A percentile compares a stretch with the other conserved stretches of the same genome.
Conservation (phyloP, 2,329 filamentous ascomycete species). For the Diaporthe citri region DNA sequence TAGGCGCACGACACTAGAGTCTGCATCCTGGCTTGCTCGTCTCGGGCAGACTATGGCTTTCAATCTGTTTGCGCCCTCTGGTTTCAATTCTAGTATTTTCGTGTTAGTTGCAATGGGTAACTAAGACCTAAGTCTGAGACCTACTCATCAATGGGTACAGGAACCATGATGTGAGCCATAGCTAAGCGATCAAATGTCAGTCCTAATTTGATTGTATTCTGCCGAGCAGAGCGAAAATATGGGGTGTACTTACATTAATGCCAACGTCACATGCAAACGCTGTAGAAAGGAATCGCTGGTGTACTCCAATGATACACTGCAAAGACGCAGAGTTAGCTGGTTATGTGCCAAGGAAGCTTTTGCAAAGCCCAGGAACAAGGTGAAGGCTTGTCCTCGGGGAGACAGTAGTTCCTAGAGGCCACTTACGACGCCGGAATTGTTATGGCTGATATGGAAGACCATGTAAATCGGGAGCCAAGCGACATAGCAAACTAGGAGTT, state of each 20-base stretch:
- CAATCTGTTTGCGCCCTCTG: background rate
- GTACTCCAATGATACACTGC: constrained; percentile 4
- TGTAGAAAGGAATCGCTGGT: background rate
- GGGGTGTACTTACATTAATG: background rate
- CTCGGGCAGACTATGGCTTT: constrained; percentile 3
- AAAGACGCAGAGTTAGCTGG: background rate
- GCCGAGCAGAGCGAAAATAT: background rate
- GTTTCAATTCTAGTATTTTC: constrained; percentile 3
- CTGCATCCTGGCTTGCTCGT: constrained; percentile 1
- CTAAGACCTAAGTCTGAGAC: background rate
- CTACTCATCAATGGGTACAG: constrained; percentile 9
- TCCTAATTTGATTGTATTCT: background rate
- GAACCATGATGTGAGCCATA: constrained; percentile 12
- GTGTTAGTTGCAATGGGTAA: background rate
- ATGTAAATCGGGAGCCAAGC: background rate
- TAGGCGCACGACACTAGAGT: constrained; percentile 3
- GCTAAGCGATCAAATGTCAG: background rate
- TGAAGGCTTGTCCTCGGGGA: background rate
- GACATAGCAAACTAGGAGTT: background rate
- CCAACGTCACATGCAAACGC: background rate
- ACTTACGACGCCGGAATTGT: constrained; percentile 13
- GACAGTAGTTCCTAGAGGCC: background rate
- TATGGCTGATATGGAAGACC: background rate
- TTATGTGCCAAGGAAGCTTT: background rate
- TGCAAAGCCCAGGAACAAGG: background rate